phyloP scores from a whole-genome alignment of 306 rosid species.

The Castanea sativa region DNA sequence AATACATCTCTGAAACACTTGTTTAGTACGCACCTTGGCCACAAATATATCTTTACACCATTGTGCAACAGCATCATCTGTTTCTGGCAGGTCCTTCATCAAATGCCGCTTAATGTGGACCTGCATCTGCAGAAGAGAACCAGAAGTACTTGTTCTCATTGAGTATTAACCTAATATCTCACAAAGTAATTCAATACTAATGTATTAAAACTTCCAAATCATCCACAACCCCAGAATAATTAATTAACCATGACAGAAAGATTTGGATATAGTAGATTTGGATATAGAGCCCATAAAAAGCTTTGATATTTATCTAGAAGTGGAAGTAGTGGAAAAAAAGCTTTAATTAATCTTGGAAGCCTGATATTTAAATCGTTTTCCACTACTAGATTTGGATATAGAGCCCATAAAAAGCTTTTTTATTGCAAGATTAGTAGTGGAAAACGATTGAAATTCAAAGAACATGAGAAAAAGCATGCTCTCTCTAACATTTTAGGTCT shows the following conservation, averaged over 20 bases:
- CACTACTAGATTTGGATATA: background rate
- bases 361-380: no score
- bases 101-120: slow-evolving; percentile 86
- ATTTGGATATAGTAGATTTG: background rate
- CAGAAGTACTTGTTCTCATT: background rate
- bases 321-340: background rate
- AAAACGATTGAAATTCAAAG: background rate
- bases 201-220: no score
- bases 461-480: background rate
- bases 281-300: background rate
- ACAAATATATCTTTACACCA: slow-evolving; percentile 93
- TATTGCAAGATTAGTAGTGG: background rate
- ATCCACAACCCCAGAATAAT: no score
- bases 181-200: background rate
- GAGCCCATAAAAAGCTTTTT: background rate
- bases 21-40: slow-evolving; percentile 54
- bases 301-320: background rate
- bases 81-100: slow-evolving; percentile 81
- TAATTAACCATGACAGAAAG: background rate
- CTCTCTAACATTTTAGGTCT: background rate
- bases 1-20: background rate
- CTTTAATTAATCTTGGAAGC: no score
- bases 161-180: background rate
- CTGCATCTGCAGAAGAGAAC: slow-evolving; percentile 56
- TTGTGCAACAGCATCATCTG: slow-evolving; percentile 88